Percentiles rank a stretch among this genome's conserved stretches.
Evolutionary conservation across 2,329 filamentous ascomycete genomes (phyloP).

Genomic region (Amphichorda felina): DNA sequence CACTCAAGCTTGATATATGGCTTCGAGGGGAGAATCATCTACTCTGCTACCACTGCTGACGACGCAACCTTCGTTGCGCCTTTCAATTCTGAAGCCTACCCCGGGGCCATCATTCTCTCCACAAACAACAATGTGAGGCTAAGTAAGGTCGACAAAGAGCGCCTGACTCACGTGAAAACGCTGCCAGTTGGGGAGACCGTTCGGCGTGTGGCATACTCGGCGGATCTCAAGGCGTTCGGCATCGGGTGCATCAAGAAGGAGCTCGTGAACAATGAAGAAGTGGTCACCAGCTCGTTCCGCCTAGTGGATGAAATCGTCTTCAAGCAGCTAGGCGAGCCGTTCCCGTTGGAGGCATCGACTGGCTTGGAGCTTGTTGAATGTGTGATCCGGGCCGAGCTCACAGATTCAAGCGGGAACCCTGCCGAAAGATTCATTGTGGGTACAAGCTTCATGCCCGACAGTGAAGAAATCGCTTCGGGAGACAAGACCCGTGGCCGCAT

Average conservation of each 20-base stretch:
- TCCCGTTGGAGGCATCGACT: constrained; percentile 39
- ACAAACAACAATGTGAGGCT: constrained; percentile 68
- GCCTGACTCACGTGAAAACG: constrained; percentile 79
- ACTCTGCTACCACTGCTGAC: constrained; percentile 86
- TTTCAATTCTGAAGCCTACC: constrained; percentile 74
- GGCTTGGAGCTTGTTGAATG: constrained; percentile 69
- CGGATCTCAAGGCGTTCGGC: constrained; percentile 68
- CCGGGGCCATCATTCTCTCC: constrained; percentile 69
- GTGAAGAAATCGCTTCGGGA: constrained; percentile 15
- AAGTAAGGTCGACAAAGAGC: constrained; percentile 68
- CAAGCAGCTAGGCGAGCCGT: constrained; percentile 59
- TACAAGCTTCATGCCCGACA: constrained; percentile 56
- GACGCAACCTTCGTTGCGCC: constrained; percentile 71
- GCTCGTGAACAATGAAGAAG: constrained; percentile 58
- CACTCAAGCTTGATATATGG: constrained; percentile 91
- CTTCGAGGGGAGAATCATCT: constrained; percentile 76
- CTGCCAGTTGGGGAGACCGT: constrained; percentile 73
- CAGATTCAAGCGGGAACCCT: constrained; percentile 38
- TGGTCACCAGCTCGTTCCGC: constrained; percentile 69
- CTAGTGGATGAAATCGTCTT: constrained; percentile 88
- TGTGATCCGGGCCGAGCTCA: constrained; percentile 65
- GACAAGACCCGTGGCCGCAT: constrained; percentile 58
- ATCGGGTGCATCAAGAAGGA: constrained; percentile 75
- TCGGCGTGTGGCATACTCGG: constrained; percentile 75
- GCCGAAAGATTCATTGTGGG: constrained; percentile 84